Evolutionary conservation across 129 eudicot genomes (phyloP), one percentile per base, ranked within the genome.

Genomic region (Cynara cardunculus): DNA sequence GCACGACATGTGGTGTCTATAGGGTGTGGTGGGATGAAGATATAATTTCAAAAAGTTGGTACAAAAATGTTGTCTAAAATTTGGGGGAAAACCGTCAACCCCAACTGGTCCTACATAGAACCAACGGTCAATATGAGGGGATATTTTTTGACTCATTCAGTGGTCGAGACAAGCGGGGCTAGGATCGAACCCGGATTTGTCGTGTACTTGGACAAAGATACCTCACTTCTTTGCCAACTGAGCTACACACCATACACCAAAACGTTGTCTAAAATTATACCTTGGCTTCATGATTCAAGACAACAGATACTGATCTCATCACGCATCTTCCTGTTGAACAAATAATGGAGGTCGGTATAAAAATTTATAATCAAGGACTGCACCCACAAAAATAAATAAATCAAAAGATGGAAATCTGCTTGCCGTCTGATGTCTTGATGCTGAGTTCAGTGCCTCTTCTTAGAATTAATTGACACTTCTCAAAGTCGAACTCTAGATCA

Each of bases 351-450:
- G 21, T 71, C 34, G 71, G 53, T 25, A 81, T 12, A 27, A 25
- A 41, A 41, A 28, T 21, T 9, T 4, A 22, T 44, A 0, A 75
- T 44, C 7, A 68, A 75, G 16, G 11, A 37, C 21, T 49, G 6
- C 31, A 13, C 8, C 14, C 37, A 74, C 13, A 25, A 31, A n/a
- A 18, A 1, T 31, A 7, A 18, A 78, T 56, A 46, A 72, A 35
- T 27, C 9, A 5, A 34, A 62, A 76, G 1, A 4, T 16, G 68
- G 25, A 74, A 80, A 27, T 27, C 1, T 64, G 61, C 37, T n/a
- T 90, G 87, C 97, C 99, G 66, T 92, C 92, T 44, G 91, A 56
- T 73, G 89, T 87, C 84, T 85, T 88, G 61, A 92, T 78, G 73
- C 77, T 78, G 73, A 95, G 86, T 59, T 85, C 76, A 19, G 90